Evolutionary conservation across 345 rosid species (phyloP).

Genomic region (Mercurialis annua): DNA sequence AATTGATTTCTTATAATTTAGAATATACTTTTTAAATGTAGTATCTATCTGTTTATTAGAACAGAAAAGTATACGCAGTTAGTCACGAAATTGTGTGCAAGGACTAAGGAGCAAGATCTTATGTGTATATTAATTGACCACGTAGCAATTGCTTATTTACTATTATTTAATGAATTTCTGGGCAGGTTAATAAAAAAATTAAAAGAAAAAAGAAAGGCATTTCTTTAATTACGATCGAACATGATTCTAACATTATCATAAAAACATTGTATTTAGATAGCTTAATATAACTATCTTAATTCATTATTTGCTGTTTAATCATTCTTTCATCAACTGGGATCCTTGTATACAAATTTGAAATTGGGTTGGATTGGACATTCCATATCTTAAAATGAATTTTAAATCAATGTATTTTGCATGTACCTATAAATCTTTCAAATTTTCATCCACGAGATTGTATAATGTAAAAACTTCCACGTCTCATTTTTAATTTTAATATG

Average conservation of each 20-base stretch:
- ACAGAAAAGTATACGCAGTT: no score
- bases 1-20: no score
- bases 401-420: not conserved
- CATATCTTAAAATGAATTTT: no score
- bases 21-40: no score
- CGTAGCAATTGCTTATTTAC: not conserved
- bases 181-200: no score
- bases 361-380: not conserved
- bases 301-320: no score
- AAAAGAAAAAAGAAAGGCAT: not conserved
- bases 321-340: no score
- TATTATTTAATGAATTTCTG: not conserved
- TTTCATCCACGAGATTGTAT: no score
- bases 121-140: not conserved
- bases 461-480: not conserved
- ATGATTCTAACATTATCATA: not conserved
- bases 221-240: not conserved
- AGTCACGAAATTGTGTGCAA: not conserved
- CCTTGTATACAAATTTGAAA: not conserved
- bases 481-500: not conserved
- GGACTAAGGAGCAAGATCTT: no score
- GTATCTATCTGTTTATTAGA: no score
- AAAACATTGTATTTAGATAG: slow-evolving; percentile 3
- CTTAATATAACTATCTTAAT: not conserved
- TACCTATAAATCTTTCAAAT: not conserved